phyloP scores from a whole-genome alignment of 78 protist species.

The Planoprotostelium fungivorum region DNA sequence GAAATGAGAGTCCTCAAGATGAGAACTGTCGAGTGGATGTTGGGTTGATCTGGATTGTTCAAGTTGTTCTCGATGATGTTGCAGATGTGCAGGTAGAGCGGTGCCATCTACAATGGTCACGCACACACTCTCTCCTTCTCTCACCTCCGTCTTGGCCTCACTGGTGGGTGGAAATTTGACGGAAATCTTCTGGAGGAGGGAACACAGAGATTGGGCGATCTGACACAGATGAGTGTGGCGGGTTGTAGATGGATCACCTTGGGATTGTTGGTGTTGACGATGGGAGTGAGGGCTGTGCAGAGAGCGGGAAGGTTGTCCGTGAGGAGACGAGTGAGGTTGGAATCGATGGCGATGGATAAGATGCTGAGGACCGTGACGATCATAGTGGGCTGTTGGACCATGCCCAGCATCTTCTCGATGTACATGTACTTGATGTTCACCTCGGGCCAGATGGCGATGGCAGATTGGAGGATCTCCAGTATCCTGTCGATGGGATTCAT shows the following conservation, averaged over 20 bases:
- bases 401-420: constrained; percentile 48
- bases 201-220: constrained; percentile 11
- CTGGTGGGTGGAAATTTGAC: constrained; percentile 10
- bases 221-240: neutral
- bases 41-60: constrained; percentile 9
- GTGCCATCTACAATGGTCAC: constrained; percentile 1
- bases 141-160: too few relatives aligned
- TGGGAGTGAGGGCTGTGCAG: neutral
- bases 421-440: constrained; percentile 47
- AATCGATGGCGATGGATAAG: constrained; percentile 25
- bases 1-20: neutral
- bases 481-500: constrained; percentile 6
- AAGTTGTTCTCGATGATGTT: constrained; percentile 5
- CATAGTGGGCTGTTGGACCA: constrained; percentile 8
- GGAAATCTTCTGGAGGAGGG: constrained; percentile 12
- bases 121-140: neutral
- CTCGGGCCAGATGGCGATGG: constrained; percentile 52
- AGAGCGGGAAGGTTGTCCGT: constrained; percentile 8
- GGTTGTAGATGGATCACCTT: neutral
- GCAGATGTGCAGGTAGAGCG: constrained; percentile 9
- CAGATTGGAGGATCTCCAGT: constrained; percentile 19
- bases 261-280: constrained; percentile 28
- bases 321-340: constrained; percentile 9
- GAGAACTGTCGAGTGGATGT: neutral
- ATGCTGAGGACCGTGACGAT: constrained; percentile 43